Evolutionary conservation across 192 early-diverging fungal species (phyloP), one percentile per base, ranked within the genome.

Genomic region (Coemansia sp.): DNA sequence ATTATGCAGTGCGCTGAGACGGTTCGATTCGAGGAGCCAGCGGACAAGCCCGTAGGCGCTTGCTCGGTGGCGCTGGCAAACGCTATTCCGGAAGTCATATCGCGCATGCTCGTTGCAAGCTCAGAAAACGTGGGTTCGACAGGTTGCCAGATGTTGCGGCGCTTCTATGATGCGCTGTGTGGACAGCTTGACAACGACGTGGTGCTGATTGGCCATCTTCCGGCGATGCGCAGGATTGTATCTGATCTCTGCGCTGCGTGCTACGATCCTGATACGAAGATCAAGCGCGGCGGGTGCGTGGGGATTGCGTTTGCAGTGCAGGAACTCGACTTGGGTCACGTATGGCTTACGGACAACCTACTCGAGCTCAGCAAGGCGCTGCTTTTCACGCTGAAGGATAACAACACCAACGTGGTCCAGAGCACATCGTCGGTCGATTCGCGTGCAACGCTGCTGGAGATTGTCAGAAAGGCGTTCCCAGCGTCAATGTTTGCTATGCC

Each of bases 271-370:
- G 89, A 92, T 43, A 89, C 90, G 83, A 90, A 84, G 60, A 84
- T 86, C 19, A 94, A 95, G 76, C 87, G 87, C 44, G 94, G 95
- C 21, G 97, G 95, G 3, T 95, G 94, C 67, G 71, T 81, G 28
- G 96, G 97, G 0, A 94, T 99, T 38, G 85, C 87, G 0, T 82
- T 96, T 44, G 82, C 94, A 47, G 88, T 85, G 42, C 85, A 89
- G 0, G 81, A 93, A 59, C 82, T 99, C 28, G 85, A 90, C 22
- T 80, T 99, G 71, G 92, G 94, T 6, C 83, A 84, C 16, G 78
- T 84, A 28, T 99, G 97, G 97, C 88, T 97, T 81, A 68, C 92
- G n/a, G 90, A 91, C 28, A 93, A 95, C 66, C 88, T 97, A 54
- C 69, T 98, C 8, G 97, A 98, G 58, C 95, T 97, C 64, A 89